Evolutionary conservation across 2,329 filamentous ascomycete genomes (phyloP), one percentile per base, ranked within the genome.

Genomic region (Hypoxylon sp.): DNA sequence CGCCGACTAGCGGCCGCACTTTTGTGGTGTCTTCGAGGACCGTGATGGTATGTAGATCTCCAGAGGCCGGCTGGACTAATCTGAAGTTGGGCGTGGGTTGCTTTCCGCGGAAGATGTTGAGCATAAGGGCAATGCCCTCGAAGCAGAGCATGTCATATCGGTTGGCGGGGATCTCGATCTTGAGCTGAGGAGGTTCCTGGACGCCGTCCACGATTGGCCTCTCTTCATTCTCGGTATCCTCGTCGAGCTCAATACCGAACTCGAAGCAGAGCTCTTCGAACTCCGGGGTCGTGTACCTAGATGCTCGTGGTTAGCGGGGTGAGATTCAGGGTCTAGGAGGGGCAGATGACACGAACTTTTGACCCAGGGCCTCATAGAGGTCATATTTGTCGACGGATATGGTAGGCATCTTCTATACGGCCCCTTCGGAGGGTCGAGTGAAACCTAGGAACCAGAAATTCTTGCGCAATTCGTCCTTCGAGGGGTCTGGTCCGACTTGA

Each of bases 181-280:
- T 98, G 77, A 98, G 89, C 83, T 98, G 93, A 63, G 96, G 91
- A 57, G 93, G 89, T 82, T 97, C 93, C 82, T 97, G 92, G 74
- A 91, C 93, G 33, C 71, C 67, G 61, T 73, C 51, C 10, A 74
- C 73, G 59, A 70, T 64, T 30, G 72, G 68, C 51, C 72, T 68
- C 56, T 69, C 70, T 25, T 69, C 64, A 56, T 71, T 71, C 37
- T 72, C 65, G 55, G 93, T 96, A 81, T 99, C 96, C 84, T 98
- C 95, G 84, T 99, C 96, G 75, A 99, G 89, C 82, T 99, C 96
- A 79, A 99, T 97, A 67, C 95, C 95, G 79, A 97, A 99, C 78
- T 99, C 95, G 87, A 99, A 99, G 83, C 96, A 98, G 75, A 99
- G 87, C 79, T 97, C 92, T 82, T 99, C 96, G 79, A 99, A 99